These are phyloP conservation scores for Cyberlindnera sargentensis DNA, from an alignment of 805 yeast genomes.

Conservation along the genomic window DNA sequence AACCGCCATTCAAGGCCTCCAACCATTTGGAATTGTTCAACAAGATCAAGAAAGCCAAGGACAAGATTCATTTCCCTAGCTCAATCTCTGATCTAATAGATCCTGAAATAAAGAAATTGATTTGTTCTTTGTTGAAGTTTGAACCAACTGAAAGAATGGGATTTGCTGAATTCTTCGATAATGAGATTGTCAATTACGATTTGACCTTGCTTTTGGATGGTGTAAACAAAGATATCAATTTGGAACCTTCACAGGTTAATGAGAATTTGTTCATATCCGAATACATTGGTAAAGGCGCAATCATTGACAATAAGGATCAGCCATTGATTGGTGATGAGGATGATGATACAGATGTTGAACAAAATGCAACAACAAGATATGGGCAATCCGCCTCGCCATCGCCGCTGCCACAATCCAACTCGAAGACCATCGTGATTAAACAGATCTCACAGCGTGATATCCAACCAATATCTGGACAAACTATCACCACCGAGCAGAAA, in stretches of 20 bases:
- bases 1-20: slow-evolving; percentile 90
- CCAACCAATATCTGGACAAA: slow-evolving; percentile 16
- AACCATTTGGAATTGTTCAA: slow-evolving; percentile 87
- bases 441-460: slow-evolving; percentile 21
- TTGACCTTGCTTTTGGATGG: slow-evolving; percentile 30
- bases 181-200: slow-evolving; percentile 55
- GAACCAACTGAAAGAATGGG: slow-evolving; percentile 86
- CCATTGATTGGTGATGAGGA: slow-evolving; percentile 12
- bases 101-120: slow-evolving; percentile 61
- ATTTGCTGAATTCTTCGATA: slow-evolving; percentile 79
- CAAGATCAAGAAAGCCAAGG: slow-evolving; percentile 78
- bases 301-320: slow-evolving; percentile 15
- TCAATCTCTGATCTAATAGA: slow-evolving; percentile 41
- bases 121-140: slow-evolving; percentile 69
- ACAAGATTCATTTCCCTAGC: slow-evolving; percentile 70
- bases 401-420: slow-evolving; percentile 1
- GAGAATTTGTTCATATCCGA: slow-evolving; percentile 83
- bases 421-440: slow-evolving; percentile 5
- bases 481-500: slow-evolving; percentile 2
- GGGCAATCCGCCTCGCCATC: not conserved
- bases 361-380: not conserved
- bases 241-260: slow-evolving; percentile 55
- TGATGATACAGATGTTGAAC: slow-evolving; percentile 5
- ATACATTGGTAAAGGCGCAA: slow-evolving; percentile 41
- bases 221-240: slow-evolving; percentile 47